Evolutionary conservation across 108 stramenopile species (phyloP).

Genomic region (Cyclostephanos tholiformis): DNA sequence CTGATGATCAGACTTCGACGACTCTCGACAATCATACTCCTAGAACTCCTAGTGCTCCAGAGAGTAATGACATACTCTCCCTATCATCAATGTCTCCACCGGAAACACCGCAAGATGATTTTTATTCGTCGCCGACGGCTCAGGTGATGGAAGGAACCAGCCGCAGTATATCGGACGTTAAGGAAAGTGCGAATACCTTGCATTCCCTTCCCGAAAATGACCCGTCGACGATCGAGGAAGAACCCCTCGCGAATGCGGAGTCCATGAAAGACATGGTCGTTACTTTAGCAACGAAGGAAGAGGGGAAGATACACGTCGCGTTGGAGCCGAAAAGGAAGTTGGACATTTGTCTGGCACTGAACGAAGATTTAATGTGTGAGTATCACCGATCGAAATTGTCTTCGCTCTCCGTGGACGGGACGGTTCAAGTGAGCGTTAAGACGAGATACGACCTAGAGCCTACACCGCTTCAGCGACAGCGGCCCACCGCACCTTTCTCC

Average conservation of each 20-base stretch:
- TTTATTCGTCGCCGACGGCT: constrained; percentile 5
- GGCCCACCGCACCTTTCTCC: constrained; percentile 57
- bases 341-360: constrained; percentile 64
- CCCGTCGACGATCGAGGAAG: neutral
- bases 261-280: neutral
- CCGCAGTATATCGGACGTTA: constrained; percentile 38
- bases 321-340: constrained; percentile 23
- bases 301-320: constrained; percentile 1
- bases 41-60: neutral
- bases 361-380: constrained; percentile 87
- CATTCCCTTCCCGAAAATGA: constrained; percentile 9
- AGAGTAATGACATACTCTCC: neutral
- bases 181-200: constrained; percentile 1
- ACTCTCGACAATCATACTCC: neutral
- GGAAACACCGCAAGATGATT: constrained; percentile 5
- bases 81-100: constrained; percentile 11
- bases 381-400: constrained; percentile 81
- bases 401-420: constrained; percentile 76
- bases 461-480: neutral
- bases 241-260: neutral
- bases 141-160: constrained; percentile 15
- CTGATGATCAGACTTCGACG: neutral
- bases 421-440: constrained; percentile 63
- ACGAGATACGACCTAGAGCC: constrained; percentile 22
- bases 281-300: neutral